Evolutionary conservation across 352 stramenopile genomes (phyloP), one percentile per base, ranked within the genome.

Genomic region (Blastocystis sp.): DNA sequence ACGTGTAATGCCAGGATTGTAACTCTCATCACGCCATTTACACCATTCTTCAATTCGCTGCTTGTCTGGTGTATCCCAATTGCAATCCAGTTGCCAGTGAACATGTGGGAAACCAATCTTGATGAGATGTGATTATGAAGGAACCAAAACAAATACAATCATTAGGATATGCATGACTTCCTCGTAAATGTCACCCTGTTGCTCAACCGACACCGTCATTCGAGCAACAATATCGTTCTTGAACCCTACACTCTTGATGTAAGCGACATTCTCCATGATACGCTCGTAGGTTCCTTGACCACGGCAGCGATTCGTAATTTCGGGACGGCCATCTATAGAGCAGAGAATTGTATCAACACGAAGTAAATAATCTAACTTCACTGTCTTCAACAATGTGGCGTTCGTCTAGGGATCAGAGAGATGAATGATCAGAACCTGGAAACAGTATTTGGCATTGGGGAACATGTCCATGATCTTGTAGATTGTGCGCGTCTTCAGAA

Each of bases 401-500:
- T 90, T 90, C 24, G 89, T 90, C 59, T 90, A 85, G 51, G 87
- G 51, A 16, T 88, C 69, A 46, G 88, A 89, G 21, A 88, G 29
- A 6, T 6, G 49, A 6, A 21, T 35, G 46, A 46, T 11, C 9
- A 16, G 16, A 14, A 83, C 71, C 51, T 87, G 77, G 4, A 87
- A 63, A 16, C 35, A 59, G 37, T 75, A 87, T 0, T 51, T 42
- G 3, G 77, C 77, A 9, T 87, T 87, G 43, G 89, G 69, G 61
- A 90, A 88, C 74, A 90, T 89, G 43, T 89, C 75, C 35, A 90
- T 73, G 27, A 90, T 88, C 77, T 90, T 90, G 39, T 90, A 90
- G 75, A 90, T 90, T 57, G 86, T 73, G 32, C 89, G 88, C 3
- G 88, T 46, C 32, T 90, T 88, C 52, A 90, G 67, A 51, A 90